phyloP scores from a whole-genome alignment of 495 filamentous ascomycete species.

The Gamarada debralockiae region DNA sequence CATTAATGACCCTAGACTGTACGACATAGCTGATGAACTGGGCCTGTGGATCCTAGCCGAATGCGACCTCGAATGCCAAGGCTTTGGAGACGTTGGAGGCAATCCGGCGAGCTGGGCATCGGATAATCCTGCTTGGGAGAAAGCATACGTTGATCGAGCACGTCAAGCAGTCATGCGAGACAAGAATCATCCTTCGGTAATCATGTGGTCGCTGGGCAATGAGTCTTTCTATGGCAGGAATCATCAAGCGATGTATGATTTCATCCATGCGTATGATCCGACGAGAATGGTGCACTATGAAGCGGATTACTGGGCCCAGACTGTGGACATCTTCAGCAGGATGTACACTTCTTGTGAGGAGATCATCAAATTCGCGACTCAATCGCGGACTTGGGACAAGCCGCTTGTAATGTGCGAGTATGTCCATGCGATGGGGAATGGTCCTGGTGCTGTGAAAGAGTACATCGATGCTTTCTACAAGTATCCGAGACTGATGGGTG shows the following conservation, averaged over 20 bases:
- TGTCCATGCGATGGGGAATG: conserved; percentile 73
- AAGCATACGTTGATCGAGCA: conserved; percentile 67
- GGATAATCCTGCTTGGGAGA: conserved; percentile 65
- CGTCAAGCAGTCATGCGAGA: conserved; percentile 63
- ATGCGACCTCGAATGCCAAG: conserved; percentile 71
- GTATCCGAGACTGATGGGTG: conserved; percentile 61
- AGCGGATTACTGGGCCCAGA: conserved; percentile 53
- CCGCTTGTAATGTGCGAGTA: conserved; percentile 69
- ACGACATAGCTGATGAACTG: conserved; percentile 63
- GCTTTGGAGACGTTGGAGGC: conserved; percentile 51
- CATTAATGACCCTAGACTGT: conserved; percentile 55
- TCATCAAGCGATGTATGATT: conserved; percentile 63
- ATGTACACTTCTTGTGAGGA: conserved; percentile 60
- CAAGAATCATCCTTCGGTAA: conserved; percentile 62
- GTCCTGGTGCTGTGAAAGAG: conserved; percentile 62
- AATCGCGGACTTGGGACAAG: conserved; percentile 36
- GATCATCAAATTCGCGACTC: conserved; percentile 37
- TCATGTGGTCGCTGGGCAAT: conserved; percentile 74
- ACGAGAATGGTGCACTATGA: conserved; percentile 67
- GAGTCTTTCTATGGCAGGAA: conserved; percentile 69
- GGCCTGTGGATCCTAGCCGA: conserved; percentile 72
- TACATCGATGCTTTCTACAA: conserved; percentile 66
- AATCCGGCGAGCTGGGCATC: conserved; percentile 43
- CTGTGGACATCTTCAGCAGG: conserved; percentile 59
- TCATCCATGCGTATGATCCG: conserved; percentile 51